Percentiles rank a stretch among this genome's conserved stretches.
phyloP scores from a whole-genome alignment of 1,284 basidiomycete species.

The Phellopilus nigrolimitatus region DNA sequence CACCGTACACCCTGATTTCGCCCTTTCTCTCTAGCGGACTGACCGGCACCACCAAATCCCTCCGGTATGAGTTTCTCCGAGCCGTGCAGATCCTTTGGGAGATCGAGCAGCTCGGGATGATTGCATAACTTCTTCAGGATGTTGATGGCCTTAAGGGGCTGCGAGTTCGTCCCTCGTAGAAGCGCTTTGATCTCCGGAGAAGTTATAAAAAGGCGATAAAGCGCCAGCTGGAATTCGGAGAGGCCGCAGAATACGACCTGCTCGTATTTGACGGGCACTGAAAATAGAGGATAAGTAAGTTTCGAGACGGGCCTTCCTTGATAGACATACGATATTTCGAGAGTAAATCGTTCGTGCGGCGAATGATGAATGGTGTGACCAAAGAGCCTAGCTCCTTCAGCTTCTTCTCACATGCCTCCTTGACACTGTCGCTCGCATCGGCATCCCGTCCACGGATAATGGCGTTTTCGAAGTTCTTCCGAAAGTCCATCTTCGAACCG shows the following conservation, averaged over 20 bases:
- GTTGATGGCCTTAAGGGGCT: conserved; percentile 96
- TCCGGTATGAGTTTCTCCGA: conserved; percentile 82
- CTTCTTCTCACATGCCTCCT: conserved; percentile 84
- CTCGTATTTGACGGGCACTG: conserved; percentile 99
- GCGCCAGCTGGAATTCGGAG: conserved; percentile 81
- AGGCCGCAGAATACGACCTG: conserved; percentile 97
- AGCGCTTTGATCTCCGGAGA: conserved; percentile 93
- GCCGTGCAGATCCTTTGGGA: conserved; percentile 84
- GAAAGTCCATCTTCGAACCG: conserved; percentile 88
- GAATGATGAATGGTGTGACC: conserved; percentile 96
- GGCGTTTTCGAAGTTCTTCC: conserved; percentile 93
- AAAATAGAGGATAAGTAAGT: not conserved
- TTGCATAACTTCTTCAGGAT: conserved; percentile 98
- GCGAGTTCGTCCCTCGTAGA: conserved; percentile 86
- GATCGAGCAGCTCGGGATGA: conserved; percentile 89
- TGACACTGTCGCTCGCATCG: conserved; percentile 80
- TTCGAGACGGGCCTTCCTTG: conserved; percentile 2
- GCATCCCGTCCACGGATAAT: conserved; percentile 95
- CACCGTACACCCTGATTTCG: conserved; percentile 61
- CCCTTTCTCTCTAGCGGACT: conserved; percentile 34
- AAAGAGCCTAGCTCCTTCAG: conserved; percentile 88
- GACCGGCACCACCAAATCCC: conserved; percentile 49
- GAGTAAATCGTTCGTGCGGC: conserved; percentile 93
- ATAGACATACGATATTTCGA: conserved; percentile 86
- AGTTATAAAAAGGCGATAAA: conserved; percentile 92